phyloP scores from a whole-genome alignment of 1,139 yeast genomes.

The Kodamaea alishanica region DNA sequence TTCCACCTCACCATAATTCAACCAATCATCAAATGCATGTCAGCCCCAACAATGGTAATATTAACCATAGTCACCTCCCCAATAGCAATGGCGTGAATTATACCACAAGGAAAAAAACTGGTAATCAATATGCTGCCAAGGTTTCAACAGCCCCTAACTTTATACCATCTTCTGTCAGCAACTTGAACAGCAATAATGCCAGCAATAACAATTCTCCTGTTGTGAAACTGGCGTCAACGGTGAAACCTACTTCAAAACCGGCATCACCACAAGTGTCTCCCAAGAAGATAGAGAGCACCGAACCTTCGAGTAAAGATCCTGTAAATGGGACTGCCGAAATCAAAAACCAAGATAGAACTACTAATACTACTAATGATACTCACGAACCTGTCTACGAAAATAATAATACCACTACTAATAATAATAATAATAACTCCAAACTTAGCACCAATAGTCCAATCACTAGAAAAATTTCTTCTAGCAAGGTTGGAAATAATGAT shows the following conservation, averaged over 20 bases:
- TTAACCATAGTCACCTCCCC: neutral
- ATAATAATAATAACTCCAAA: conserved; percentile 6
- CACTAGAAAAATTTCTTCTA: neutral
- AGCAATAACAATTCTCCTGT: conserved; percentile 1
- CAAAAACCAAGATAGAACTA: conserved; percentile 2
- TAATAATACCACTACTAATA: conserved; percentile 13
- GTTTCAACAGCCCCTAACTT: conserved; percentile 10
- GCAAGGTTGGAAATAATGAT: no score
- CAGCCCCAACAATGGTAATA: neutral
- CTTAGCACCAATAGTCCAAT: neutral
- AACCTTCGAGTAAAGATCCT: neutral
- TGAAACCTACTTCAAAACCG: neutral
- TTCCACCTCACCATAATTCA: conserved; percentile 2
- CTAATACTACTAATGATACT: conserved; percentile 12
- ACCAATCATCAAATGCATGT: neutral
- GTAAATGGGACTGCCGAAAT: neutral
- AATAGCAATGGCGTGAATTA: neutral
- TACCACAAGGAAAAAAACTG: conserved; percentile 4
- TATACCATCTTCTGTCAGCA: conserved; percentile 9
- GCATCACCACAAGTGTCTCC: neutral
- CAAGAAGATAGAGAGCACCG: neutral
- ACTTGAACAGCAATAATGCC: conserved; percentile 2
- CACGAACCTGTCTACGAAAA: conserved; percentile 11
- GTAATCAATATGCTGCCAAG: conserved; percentile 9
- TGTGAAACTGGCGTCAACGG: conserved; percentile 2